These are phyloP conservation scores for Dipodascopsis tothii DNA, from an alignment of 805 yeast genomes.

Conservation along the genomic window DNA sequence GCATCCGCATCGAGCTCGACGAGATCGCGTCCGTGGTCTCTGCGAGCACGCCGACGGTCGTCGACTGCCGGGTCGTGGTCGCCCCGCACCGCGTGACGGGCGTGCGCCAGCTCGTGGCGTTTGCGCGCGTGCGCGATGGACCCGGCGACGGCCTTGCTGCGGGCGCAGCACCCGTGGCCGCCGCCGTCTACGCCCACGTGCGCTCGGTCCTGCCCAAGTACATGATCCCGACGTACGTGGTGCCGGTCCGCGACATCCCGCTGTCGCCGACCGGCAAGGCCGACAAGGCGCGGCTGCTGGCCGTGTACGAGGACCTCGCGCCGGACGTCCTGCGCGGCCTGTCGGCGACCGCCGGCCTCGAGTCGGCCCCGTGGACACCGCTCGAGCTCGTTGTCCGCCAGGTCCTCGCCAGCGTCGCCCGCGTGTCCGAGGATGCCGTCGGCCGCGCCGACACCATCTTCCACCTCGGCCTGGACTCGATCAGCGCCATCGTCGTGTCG, in stretches of 20 bases:
- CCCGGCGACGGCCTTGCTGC: background rate
- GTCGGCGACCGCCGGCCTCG: background rate
- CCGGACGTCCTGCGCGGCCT: background rate
- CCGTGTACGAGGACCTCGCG: conserved; percentile 5
- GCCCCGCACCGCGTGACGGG: background rate
- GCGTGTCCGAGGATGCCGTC: conserved; percentile 3
- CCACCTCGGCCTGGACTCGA: conserved; percentile 25
- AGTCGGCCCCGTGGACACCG: conserved; percentile 2
- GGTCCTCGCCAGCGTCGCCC: conserved; percentile 7
- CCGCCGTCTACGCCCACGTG: background rate
- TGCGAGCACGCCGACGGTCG: background rate
- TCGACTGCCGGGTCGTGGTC: conserved; percentile 1
- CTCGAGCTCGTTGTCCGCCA: conserved; percentile 4
- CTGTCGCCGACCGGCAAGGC: conserved; percentile 24
- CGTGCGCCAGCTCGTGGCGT: conserved; percentile 2
- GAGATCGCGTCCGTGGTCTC: conserved; percentile 12
- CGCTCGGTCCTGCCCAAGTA: conserved; percentile 15
- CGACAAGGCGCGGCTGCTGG: conserved; percentile 14
- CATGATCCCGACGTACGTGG: conserved; percentile 25
- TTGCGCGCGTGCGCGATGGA: background rate
- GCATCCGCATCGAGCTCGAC: conserved; percentile 22
- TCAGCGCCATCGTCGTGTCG: conserved; percentile 21
- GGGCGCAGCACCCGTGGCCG: background rate
- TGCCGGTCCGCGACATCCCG: conserved; percentile 21
- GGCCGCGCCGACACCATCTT: conserved; percentile 10